Base-by-base conservation (phyloP, 2,329 filamentous ascomycete genomes). In the Arthrocladium fulminans region DNA sequence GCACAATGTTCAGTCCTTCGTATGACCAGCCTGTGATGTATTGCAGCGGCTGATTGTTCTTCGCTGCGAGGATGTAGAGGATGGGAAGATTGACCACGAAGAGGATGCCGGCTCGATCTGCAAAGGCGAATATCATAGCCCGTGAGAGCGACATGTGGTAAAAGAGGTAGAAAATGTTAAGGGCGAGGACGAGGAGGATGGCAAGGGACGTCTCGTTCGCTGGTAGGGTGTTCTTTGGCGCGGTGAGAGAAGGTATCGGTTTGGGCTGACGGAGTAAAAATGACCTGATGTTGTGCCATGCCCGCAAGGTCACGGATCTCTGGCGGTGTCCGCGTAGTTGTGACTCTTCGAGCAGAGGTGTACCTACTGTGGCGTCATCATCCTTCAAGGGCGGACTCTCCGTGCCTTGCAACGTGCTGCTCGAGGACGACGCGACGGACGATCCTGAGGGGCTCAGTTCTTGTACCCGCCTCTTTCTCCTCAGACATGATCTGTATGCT, bases 1-100 rank as follows among this genome's bases (percentile, higher is more conserved):
- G 80, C 48, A 83, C 73, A 39, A 84, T 75, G 59, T 84, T 83
- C 35, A 84, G 67, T 3, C 76, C 73, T 61, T 84, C 80, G 58
- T 84, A 84, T 0, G 79, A 83, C 53, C 75, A 73, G 3, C 80
- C 79, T 0, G 80, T 83, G 15, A 84, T 65, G 1, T 70, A 56
- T 50, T 76, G 75, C 27, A 84, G 59, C 0, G 80, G 81, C 53
- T 83, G 80, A 51, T 80, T 84, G 17, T 51, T 57, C 61, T 84
- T 85, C 25, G 81, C 80, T 1, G 77, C 74, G 2, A 84, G 68
- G 3, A 84, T 66, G 60, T 84, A 84, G 2, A 84, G 48, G 3
- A 74, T 60, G 0, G 72, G 72, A 1, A 75, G 62, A 55, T 75
- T 74, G 57, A 67, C 69, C 44, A 71, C 61, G 55, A 74, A 74